Base-by-base conservation (phyloP, 2,329 filamentous ascomycete genomes). In the Xylaria sp. region DNA sequence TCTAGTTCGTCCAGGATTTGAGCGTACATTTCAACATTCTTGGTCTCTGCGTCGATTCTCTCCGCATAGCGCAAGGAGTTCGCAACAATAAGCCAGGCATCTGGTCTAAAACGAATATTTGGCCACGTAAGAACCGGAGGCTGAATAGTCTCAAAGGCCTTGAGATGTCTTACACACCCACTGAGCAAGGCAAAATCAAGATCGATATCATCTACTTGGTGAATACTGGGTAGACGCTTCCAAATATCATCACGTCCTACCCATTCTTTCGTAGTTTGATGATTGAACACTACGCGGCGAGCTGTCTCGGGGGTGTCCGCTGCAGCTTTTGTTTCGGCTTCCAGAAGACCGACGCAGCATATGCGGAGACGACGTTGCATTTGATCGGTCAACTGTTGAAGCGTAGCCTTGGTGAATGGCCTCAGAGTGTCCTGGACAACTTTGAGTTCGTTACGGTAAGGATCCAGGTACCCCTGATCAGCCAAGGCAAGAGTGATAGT, bases 231-330 rank as follows among this genome's bases (percentile, higher is more conserved):
- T 3, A 78, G 62, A 7, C 68, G 68, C 9, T 72, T 53, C 76
- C 76, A 78, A 42, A 77, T 71, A 57, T 78, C 76, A 31, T 67
- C 70, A 33, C 76, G 73, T 1, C 68, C 73, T 15, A 74, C 74
- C 72, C 73, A 77, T 65, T 78, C 76, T 54, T 78, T 78, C 2
- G 74, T 73, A 5, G 76, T 78, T 55, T 76, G 75, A 53, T 77
- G 74, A 13, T 73, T 73, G 63, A 78, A 78, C 31, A 76, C 72
- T 6, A 78, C 74, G 17, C 76, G 75, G 22, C 75, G 71, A 10
- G 69, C 69, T 1, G 67, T 66, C n/a, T 73, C 73, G 9, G 64
- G 53, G 1, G 69, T 65, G 27, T 74, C 72, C 1, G 72, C 64
- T 25, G 70, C 66, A 3, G 65, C 58, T 15, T 69, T 68, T 6